Conservation (phyloP, 805 yeast genomes). For the Debaryomyces prosopidis region DNA sequence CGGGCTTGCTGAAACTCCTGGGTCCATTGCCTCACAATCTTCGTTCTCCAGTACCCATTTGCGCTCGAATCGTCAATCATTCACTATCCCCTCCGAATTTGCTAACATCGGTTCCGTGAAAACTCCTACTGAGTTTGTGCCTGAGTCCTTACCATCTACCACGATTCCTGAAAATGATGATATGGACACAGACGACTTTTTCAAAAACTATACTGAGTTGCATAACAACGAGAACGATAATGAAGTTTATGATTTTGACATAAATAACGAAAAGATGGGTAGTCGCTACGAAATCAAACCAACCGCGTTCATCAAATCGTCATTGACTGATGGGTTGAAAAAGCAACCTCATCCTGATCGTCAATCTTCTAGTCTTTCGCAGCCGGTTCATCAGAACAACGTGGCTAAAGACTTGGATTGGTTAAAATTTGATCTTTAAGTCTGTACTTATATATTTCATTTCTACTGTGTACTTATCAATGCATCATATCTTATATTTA, state of each 20-base stretch:
- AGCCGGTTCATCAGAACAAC: slow-evolving; percentile 6
- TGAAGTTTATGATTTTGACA: slow-evolving; percentile 4
- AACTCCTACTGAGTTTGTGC: slow-evolving; percentile 3
- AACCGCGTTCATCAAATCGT: slow-evolving; percentile 3
- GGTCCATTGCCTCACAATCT: slow-evolving; percentile 12
- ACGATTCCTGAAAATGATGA: slow-evolving; percentile 1
- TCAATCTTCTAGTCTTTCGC: not conserved
- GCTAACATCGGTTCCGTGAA: slow-evolving; percentile 3
- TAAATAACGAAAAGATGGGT: slow-evolving; percentile 4
- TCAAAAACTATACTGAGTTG: slow-evolving; percentile 5
- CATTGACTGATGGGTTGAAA: slow-evolving; percentile 14
- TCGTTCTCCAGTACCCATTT: slow-evolving; percentile 9
- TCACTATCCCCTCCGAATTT: slow-evolving; percentile 7
- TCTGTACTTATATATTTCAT: not conserved
- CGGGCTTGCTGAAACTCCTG: slow-evolving; percentile 6
- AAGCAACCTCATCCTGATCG: slow-evolving; percentile 2
- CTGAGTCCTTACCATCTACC: slow-evolving; percentile 2
- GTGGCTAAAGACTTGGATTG: slow-evolving; percentile 28
- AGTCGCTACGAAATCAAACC: slow-evolving; percentile 5
- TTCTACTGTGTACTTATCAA: not conserved
- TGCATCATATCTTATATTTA: not conserved
- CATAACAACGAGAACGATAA: slow-evolving; percentile 1
- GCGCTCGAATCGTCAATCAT: slow-evolving; percentile 5
- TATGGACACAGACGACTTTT: slow-evolving; percentile 10
- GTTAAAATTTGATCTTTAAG: slow-evolving; percentile 30